Base-by-base conservation (phyloP, 2,329 filamentous ascomycete species). In the Exserohilum rostratum region DNA sequence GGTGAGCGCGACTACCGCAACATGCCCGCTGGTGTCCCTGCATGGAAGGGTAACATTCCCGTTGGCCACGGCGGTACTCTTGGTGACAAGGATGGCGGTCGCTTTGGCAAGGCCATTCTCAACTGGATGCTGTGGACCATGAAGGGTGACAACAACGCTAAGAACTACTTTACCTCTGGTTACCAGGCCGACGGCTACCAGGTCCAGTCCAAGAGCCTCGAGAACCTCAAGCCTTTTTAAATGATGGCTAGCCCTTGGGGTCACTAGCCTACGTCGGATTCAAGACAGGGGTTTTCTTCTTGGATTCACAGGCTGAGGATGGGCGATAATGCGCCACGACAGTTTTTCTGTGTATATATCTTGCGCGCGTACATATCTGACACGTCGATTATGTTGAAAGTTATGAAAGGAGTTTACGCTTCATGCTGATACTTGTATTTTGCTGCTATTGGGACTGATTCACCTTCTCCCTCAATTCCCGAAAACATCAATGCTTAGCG, bases 41-140 rank as follows among this genome's bases (percentile, higher is more conserved):
- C 46, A 0, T 66, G 60, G 62, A 66, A 65, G 22, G 64, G 64
- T 1, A 66, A 66, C 52, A 44, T 65, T n/a, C 39, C 43, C 18
- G 60, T 66, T 17, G 64, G 64, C 25, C 60, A 66, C 31, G 61
- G 62, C 4, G 64, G 57, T 15, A 60, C 62, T 11, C 44, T 53
- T 5, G 39, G 30, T 15, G 55, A 62, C 13, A 30, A 37, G 3
- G 62, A 65, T 38, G 62, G 60, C 13, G 64, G 64, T 13, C 44
- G 31, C 13, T 61, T 64, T 12, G 64, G 55, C n/a, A 60, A 53
- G 22, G 55, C 50, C 1, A 61, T 53, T 18, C 33, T 53, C 0
- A 55, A 57, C 11, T 66, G 55, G 53, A 29, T 65, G 42, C 15
- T 60, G 45, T 66, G 57, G 59, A 39, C 54, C 2, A 45, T 66